Conservation (phyloP, 495 filamentous ascomycete species). For the Aspergillus panamensis region DNA sequence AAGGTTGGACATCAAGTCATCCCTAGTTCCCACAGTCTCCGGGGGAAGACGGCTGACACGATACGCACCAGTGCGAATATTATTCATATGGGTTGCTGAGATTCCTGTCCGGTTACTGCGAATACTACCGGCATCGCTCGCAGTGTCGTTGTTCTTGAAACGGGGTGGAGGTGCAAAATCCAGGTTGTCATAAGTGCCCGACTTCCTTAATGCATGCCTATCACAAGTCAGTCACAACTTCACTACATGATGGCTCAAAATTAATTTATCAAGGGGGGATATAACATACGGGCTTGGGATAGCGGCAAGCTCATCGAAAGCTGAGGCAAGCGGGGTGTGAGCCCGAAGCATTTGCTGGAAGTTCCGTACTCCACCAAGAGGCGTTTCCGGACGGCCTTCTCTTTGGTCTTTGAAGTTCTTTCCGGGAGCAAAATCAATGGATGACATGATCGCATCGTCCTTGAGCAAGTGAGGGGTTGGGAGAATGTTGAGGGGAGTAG, state of each 20-base stretch:
- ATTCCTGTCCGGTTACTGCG: conserved; percentile 80
- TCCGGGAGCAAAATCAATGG: conserved; percentile 87
- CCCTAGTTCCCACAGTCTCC: conserved; percentile 76
- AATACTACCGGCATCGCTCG: conserved; percentile 85
- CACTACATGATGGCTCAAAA: conserved; percentile 1
- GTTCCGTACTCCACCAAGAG: conserved; percentile 67
- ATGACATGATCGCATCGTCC: conserved; percentile 72
- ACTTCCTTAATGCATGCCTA: conserved; percentile 84
- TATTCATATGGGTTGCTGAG: conserved; percentile 64
- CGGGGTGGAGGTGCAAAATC: conserved; percentile 94
- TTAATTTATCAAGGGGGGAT: neutral
- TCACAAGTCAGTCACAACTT: conserved; percentile 25
- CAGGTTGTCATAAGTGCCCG: conserved; percentile 79
- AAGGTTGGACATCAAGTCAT: conserved; percentile 64
- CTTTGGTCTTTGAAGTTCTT: conserved; percentile 61
- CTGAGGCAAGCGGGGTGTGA: conserved; percentile 71
- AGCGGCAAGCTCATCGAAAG: conserved; percentile 79
- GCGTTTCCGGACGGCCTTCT: conserved; percentile 75
- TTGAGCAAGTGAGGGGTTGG: conserved; percentile 83
- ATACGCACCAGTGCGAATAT: conserved; percentile 84
- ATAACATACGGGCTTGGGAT: conserved; percentile 88
- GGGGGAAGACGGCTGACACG: conserved; percentile 82
- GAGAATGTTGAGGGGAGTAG: conserved; percentile 66
- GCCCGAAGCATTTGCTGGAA: conserved; percentile 67
- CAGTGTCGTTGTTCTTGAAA: conserved; percentile 67